Conservation (phyloP, 306 rosid species). For the Styphnolobium japonicum region DNA sequence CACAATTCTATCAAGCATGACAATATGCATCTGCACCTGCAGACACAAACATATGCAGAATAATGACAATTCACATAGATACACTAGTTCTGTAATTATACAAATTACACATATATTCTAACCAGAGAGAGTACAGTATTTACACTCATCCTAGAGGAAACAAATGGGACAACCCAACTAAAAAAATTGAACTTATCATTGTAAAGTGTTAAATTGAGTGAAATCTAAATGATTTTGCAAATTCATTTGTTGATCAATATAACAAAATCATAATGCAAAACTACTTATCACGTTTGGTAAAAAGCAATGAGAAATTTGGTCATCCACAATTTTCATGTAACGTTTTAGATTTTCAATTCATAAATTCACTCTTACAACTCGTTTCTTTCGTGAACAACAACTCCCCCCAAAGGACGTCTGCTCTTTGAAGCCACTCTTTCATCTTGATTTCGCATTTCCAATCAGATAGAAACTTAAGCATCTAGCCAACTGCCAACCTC, state of each 20-base stretch:
- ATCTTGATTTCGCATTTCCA: background rate
- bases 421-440: background rate
- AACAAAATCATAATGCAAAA: background rate
- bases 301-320: background rate
- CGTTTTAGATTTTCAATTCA: background rate
- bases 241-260: background rate
- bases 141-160: background rate
- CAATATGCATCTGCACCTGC: background rate
- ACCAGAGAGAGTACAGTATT: background rate
- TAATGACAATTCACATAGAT: background rate
- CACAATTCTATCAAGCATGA: background rate
- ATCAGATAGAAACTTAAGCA: background rate
- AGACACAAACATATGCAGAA: background rate
- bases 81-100: background rate
- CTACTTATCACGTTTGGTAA: background rate
- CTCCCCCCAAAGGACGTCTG: background rate
- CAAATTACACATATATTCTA: background rate
- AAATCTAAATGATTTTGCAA: background rate
- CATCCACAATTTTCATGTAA: background rate
- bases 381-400: background rate
- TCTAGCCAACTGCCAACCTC: background rate
- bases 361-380: background rate
- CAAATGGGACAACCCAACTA: background rate
- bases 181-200: background rate
- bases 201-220: background rate